Evolutionary conservation across 2,329 filamentous ascomycete species (phyloP), one percentile per base, ranked within the genome.

Genomic region (Colletotrichum camelliae): DNA sequence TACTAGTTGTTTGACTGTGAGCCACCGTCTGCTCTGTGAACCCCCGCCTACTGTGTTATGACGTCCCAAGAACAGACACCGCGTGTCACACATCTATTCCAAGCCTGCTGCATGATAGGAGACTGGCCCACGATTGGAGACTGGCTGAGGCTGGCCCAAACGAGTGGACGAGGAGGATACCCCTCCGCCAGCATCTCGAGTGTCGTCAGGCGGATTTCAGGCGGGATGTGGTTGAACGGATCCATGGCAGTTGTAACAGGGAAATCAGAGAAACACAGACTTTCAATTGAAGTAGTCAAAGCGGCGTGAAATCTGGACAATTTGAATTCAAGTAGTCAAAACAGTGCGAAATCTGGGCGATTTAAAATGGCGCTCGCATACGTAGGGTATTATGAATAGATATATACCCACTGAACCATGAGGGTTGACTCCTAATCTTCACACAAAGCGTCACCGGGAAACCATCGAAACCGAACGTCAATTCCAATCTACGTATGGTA

Each of bases 61-160:
- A 52, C 7, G 0, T n/a, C 21, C 43, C 43, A 52, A 21, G 43
- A 52, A 21, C 43, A 21, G n/a, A 2, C 0, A 0, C 43, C n/a
- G 6, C 43, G n/a, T 13, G n/a, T 21, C 43, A 21, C n/a, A 52
- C 43, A 52, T 24, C 43, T 52, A 21, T 24, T 52, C 43, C 43
- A 52, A 52, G 43, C 43, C n/a, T 52, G n/a, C 21, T 33, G 7
- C 31, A 8, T 33, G 31, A 33, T 33, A 7, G 31, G 31, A 10
- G 9, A 33, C 9, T 24, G 24, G 24, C 24, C 24, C 24, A 4
- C 4, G 24, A 52, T 13, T 1, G 10, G 43, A 13, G 12, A 52
- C n/a, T 13, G n/a, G 43, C 21, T 52, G 43, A 52, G 43, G 43
- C 43, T 52, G 10, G 3, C 0, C 43, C 43, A 52, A 0, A 52